Percentiles rank a stretch among this genome's conserved stretches.
These are phyloP conservation scores for Stagonosporopsis rhizophila DNA, from an alignment of 2,329 filamentous ascomycete genomes.

Conservation along the genomic window DNA sequence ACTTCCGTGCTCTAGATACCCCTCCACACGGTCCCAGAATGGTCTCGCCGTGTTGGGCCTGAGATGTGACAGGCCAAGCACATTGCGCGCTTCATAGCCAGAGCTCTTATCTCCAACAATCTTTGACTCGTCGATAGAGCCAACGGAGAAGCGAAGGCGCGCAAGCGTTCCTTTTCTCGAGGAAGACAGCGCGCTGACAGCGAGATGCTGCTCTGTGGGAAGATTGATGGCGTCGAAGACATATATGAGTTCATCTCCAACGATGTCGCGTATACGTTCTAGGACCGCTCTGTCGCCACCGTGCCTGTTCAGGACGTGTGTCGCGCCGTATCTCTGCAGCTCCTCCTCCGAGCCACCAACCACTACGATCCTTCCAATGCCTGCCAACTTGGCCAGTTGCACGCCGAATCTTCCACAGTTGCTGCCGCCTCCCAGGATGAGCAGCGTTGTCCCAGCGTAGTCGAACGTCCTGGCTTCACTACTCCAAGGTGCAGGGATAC, in stretches of 20 bases:
- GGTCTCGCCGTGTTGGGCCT: neutral
- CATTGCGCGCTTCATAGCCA: neutral
- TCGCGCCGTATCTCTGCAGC: neutral
- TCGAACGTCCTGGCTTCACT: neutral
- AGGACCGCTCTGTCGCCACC: neutral
- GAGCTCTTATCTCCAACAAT: neutral
- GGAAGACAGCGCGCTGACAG: conserved; percentile 2
- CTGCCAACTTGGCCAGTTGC: neutral
- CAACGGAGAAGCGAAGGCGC: neutral
- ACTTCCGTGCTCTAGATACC: neutral
- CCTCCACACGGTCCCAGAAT: neutral
- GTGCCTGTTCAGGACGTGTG: neutral
- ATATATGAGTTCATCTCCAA: neutral
- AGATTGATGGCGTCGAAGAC: neutral
- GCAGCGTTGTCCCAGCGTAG: neutral
- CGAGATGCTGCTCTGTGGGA: neutral
- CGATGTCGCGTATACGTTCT: neutral
- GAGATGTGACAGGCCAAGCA: neutral
- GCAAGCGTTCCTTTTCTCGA: neutral
- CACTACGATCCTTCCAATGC: neutral
- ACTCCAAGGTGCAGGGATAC: neutral
- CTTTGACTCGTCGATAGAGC: conserved; percentile 1
- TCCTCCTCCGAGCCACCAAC: conserved; percentile 2
- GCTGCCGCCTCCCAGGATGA: neutral
- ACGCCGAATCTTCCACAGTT: conserved; percentile 2